phyloP scores from a whole-genome alignment of 2,329 filamentous ascomycete genomes.

The Aspergillus carbonarius region DNA sequence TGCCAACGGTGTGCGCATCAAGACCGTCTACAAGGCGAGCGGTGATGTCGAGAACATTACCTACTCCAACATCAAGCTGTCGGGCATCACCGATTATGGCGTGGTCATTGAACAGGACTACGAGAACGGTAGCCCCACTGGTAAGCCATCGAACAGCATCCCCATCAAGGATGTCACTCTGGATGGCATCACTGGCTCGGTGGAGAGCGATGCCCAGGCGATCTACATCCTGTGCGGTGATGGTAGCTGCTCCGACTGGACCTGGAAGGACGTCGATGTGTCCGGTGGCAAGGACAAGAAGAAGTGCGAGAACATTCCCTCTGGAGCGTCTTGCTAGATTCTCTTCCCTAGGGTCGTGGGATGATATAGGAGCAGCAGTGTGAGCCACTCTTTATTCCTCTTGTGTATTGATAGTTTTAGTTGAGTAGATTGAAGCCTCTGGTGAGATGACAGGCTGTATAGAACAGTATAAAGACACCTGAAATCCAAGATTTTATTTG shows the following conservation, averaged over 20 bases:
- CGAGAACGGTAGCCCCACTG: constrained; percentile 48
- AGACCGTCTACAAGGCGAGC: constrained; percentile 54
- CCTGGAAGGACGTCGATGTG: constrained; percentile 51
- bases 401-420: too few relatives aligned
- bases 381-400: too few relatives aligned
- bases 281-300: constrained; percentile 52
- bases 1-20: constrained; percentile 59
- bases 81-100: constrained; percentile 44
- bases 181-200: constrained; percentile 37
- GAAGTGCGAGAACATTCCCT: constrained; percentile 45
- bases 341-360: too few relatives aligned
- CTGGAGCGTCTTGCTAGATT: constrained; percentile 34
- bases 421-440: too few relatives aligned
- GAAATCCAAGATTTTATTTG: too few relatives aligned
- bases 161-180: constrained; percentile 44
- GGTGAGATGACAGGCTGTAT: too few relatives aligned
- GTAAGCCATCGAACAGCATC: constrained; percentile 38
- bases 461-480: too few relatives aligned
- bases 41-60: constrained; percentile 55
- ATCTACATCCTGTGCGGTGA: constrained; percentile 58
- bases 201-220: constrained; percentile 33
- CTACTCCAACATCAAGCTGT: constrained; percentile 55
- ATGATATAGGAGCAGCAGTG: too few relatives aligned
- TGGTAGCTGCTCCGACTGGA: constrained; percentile 55
- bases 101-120: constrained; percentile 63